Percentiles rank a stretch among this genome's conserved stretches.
phyloP scores from a whole-genome alignment of 768 basidiomycete species.

The Suillus tomentosus region DNA sequence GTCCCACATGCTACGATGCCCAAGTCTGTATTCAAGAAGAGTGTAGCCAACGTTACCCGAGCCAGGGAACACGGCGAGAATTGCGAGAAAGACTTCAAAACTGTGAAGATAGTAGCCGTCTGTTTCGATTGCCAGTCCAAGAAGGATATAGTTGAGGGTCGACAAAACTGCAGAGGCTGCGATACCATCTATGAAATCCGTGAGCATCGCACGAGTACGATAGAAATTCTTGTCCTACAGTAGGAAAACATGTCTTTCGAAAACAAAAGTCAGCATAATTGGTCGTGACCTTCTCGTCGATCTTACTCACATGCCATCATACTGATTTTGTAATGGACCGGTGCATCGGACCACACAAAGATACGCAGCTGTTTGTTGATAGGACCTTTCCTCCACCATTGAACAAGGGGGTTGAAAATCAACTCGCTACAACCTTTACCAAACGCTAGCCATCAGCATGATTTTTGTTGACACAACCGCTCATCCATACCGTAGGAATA shows the following conservation, averaged over 20 bases:
- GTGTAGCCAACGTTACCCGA: constrained; percentile 69
- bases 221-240: constrained; percentile 30
- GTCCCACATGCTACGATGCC: constrained; percentile 27
- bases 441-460: constrained; percentile 9
- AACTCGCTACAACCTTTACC: constrained; percentile 67
- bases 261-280: not conserved
- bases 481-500: constrained; percentile 66
- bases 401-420: constrained; percentile 75
- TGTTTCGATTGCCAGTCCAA: constrained; percentile 65
- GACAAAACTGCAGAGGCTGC: constrained; percentile 61
- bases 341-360: constrained; percentile 70
- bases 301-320: constrained; percentile 45
- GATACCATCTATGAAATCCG: constrained; percentile 40
- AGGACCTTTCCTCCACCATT: constrained; percentile 62
- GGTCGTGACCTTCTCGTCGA: not conserved
- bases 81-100: constrained; percentile 75
- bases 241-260: constrained; percentile 43
- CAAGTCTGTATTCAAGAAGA: constrained; percentile 66
- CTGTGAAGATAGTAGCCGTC: constrained; percentile 71
- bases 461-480: constrained; percentile 28
- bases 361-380: constrained; percentile 73
- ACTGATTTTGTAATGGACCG: constrained; percentile 74
- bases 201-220: not conserved
- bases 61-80: constrained; percentile 68
- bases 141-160: constrained; percentile 66